Evolutionary conservation across 768 basidiomycete genomes (phyloP).

Genomic region (Hygrocybe punicea): DNA sequence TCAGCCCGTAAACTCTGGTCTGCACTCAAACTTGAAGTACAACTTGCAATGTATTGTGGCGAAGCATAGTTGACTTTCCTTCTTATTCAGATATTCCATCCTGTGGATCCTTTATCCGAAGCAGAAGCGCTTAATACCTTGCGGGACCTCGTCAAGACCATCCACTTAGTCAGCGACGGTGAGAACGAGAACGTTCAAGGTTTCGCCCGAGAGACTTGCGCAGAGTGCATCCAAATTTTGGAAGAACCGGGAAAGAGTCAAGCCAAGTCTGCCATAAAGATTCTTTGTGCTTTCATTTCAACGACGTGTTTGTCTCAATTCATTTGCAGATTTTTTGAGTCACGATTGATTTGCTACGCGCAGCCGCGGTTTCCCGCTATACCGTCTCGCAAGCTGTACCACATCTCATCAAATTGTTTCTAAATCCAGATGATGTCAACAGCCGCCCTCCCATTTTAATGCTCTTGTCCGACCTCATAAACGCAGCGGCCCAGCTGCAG

Average conservation of each 20-base stretch:
- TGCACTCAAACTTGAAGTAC: conserved; percentile 83
- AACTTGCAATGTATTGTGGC: neutral
- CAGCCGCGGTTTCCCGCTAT: conserved; percentile 68
- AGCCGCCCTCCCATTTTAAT: conserved; percentile 65
- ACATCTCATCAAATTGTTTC: conserved; percentile 74
- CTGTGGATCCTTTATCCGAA: conserved; percentile 75
- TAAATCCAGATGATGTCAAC: conserved; percentile 62
- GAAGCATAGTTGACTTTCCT: neutral
- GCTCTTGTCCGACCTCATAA: conserved; percentile 62
- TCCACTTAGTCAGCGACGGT: conserved; percentile 53
- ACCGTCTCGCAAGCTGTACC: conserved; percentile 67
- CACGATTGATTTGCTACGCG: neutral
- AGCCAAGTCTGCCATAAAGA: conserved; percentile 82
- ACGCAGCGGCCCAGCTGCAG: conserved; percentile 41
- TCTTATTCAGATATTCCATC: conserved; percentile 80
- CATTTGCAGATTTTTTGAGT: conserved; percentile 2
- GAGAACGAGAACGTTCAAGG: conserved; percentile 46
- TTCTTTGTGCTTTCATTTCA: conserved; percentile 72
- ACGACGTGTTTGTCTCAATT: conserved; percentile 61
- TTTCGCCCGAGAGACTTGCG: conserved; percentile 69
- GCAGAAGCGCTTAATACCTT: conserved; percentile 67
- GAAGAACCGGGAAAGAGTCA: conserved; percentile 92
- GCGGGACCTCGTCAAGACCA: conserved; percentile 68
- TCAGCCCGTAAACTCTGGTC: conserved; percentile 85
- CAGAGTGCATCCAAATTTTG: conserved; percentile 75